Evolutionary conservation across 2,329 filamentous ascomycete species (phyloP).

Genomic region (Plenodomus lindquistii): DNA sequence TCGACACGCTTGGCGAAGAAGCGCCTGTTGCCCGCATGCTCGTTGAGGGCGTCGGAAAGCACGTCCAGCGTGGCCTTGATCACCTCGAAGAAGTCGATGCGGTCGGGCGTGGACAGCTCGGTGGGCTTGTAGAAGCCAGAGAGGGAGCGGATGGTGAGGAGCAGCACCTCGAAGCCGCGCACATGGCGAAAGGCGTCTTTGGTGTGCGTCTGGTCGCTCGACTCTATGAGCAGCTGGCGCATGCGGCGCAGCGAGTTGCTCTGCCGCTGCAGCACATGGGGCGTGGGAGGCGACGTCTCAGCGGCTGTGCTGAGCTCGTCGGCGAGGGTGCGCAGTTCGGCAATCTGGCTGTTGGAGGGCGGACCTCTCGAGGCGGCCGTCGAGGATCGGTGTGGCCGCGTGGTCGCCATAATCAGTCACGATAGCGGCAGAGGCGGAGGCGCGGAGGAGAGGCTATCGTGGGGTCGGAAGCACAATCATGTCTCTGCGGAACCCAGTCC

Average conservation of each 20-base stretch:
- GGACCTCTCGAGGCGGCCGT: slow-evolving; percentile 48
- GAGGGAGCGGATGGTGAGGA: slow-evolving; percentile 70
- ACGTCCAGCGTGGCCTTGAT: slow-evolving; percentile 74
- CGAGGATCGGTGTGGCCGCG: slow-evolving; percentile 44
- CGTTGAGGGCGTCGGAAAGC: slow-evolving; percentile 73
- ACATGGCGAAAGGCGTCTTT: slow-evolving; percentile 85
- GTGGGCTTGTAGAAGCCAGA: slow-evolving; percentile 76
- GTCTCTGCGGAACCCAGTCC: slow-evolving; percentile 22
- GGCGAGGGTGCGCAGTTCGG: slow-evolving; percentile 44
- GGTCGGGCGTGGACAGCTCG: slow-evolving; percentile 64
- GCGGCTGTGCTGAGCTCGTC: slow-evolving; percentile 41
- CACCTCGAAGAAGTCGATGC: slow-evolving; percentile 67
- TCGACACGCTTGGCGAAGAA: slow-evolving; percentile 81
- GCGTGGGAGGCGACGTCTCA: slow-evolving; percentile 32
- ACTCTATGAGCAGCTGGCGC: slow-evolving; percentile 65
- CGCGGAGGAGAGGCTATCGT: slow-evolving; percentile 23
- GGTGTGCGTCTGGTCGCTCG: slow-evolving; percentile 52
- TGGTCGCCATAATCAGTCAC: slow-evolving; percentile 39
- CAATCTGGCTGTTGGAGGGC: slow-evolving; percentile 59
- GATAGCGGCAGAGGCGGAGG: slow-evolving; percentile 29
- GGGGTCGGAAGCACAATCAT: slow-evolving; percentile 30
- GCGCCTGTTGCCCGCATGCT: slow-evolving; percentile 82
- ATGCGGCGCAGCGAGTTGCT: slow-evolving; percentile 65
- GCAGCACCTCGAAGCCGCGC: slow-evolving; percentile 74
- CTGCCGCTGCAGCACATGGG: slow-evolving; percentile 40